Evolutionary conservation across 2,329 filamentous ascomycete genomes (phyloP).

Genomic region (Camptophora hylomeconis): DNA sequence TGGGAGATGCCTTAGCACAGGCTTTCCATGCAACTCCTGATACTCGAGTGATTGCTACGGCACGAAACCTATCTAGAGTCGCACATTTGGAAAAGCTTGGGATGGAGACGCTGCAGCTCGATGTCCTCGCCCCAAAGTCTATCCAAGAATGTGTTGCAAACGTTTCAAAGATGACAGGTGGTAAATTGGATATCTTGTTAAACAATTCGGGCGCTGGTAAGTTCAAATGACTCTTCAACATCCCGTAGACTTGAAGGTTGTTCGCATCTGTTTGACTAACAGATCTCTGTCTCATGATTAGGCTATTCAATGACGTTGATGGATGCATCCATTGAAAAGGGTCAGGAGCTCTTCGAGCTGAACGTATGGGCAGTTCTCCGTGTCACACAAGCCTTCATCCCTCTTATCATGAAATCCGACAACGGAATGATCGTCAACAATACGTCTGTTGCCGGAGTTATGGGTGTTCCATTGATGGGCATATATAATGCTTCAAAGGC

Average conservation of each 20-base stretch:
- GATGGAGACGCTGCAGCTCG: slow-evolving; percentile 21
- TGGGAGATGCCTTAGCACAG: slow-evolving; percentile 27
- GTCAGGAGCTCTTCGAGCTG: slow-evolving; percentile 27
- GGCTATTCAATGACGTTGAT: slow-evolving; percentile 18
- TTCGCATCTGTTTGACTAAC: too few species aligned
- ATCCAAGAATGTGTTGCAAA: slow-evolving; percentile 22
- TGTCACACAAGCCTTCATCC: slow-evolving; percentile 22
- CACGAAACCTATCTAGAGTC: slow-evolving; percentile 25
- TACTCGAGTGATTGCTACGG: slow-evolving; percentile 30
- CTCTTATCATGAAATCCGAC: slow-evolving; percentile 10
- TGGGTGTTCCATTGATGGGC: slow-evolving; percentile 21
- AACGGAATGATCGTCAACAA: slow-evolving; percentile 20
- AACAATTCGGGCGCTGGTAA: slow-evolving; percentile 38
- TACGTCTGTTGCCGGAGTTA: slow-evolving; percentile 15
- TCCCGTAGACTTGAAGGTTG: too few species aligned
- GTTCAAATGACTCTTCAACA: too few species aligned
- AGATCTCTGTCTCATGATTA: too few species aligned
- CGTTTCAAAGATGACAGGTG: slow-evolving; percentile 6
- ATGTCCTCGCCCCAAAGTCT: slow-evolving; percentile 19
- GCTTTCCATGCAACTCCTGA: slow-evolving; percentile 25
- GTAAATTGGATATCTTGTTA: slow-evolving; percentile 29
- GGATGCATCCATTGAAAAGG: slow-evolving; percentile 20
- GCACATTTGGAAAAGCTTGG: slow-evolving; percentile 14
- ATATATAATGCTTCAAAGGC: slow-evolving; percentile 35
- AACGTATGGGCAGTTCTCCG: slow-evolving; percentile 29